phyloP scores from a whole-genome alignment of 257 asterid genomes.

The Rauvolfia tetraphylla region DNA sequence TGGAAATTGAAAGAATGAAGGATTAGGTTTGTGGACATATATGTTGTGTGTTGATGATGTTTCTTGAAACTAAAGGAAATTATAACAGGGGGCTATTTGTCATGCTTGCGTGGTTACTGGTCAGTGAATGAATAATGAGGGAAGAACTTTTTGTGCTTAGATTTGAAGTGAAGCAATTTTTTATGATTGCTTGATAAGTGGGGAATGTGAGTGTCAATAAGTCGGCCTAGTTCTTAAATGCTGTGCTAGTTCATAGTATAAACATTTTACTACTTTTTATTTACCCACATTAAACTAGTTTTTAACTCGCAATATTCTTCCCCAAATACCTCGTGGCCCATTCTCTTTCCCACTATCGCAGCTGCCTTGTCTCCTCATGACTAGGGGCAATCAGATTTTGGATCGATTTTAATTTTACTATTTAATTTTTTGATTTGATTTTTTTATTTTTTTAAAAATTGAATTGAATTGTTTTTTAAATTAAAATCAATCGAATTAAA shows the following conservation, averaged over 20 bases:
- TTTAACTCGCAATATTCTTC: too few species aligned
- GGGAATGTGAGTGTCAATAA: not conserved
- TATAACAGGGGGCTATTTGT: not conserved
- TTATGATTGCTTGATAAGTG: not conserved
- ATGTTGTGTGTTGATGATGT: conserved; percentile 9
- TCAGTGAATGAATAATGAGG: conserved; percentile 1
- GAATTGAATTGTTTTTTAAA: too few species aligned
- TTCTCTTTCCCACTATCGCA: too few species aligned
- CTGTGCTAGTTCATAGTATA: not conserved
- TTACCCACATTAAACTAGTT: too few species aligned
- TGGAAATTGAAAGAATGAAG: not conserved
- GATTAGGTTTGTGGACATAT: conserved; percentile 3
- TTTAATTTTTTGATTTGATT: too few species aligned
- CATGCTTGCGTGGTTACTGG: not conserved
- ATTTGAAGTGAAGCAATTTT: conserved; percentile 15
- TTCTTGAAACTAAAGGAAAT: conserved; percentile 10
- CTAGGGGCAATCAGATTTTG: too few species aligned
- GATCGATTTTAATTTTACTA: too few species aligned
- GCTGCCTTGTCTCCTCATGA: too few species aligned
- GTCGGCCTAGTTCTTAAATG: not conserved
- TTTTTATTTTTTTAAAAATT: too few species aligned
- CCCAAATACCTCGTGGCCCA: too few species aligned
- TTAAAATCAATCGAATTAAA: too few species aligned
- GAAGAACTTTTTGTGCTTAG: conserved; percentile 12
- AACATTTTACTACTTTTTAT: too few species aligned